Evolutionary conservation across 495 filamentous ascomycete species (phyloP).

Genomic region (Xylaria venustula): DNA sequence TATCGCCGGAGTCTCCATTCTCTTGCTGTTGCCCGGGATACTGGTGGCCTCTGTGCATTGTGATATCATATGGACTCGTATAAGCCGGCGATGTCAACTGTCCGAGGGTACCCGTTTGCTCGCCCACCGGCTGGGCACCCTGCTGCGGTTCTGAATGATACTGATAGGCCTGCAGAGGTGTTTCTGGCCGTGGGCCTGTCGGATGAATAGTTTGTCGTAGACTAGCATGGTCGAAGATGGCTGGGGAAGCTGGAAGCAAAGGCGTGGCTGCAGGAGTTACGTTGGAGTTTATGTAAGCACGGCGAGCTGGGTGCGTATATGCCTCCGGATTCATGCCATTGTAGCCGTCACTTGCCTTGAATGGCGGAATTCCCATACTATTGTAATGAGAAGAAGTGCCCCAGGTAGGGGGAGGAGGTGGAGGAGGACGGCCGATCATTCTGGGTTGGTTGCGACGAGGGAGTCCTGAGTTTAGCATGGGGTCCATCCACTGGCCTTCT

Average conservation of each 20-base stretch:
- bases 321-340: neutral
- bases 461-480: no score
- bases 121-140: neutral
- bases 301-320: neutral
- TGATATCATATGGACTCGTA: no score
- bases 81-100: neutral
- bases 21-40: neutral
- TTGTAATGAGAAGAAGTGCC: neutral
- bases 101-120: neutral
- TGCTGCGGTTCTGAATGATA: neutral
- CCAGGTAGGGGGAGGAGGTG: neutral
- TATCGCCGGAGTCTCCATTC: neutral
- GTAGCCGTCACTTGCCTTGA: neutral
- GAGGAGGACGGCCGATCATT: neutral
- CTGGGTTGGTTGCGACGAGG: neutral
- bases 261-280: neutral
- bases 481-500: no score
- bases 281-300: neutral
- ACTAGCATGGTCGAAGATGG: neutral
- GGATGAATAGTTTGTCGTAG: slow-evolving; percentile 6
- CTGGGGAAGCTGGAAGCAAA: neutral
- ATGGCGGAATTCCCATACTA: neutral
- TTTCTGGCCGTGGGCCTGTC: slow-evolving; percentile 8
- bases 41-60: neutral
- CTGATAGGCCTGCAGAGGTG: slow-evolving; percentile 1